Percentiles rank a stretch among this genome's conserved stretches.
These are phyloP conservation scores for Komagataea norvegica DNA, from an alignment of 1,139 yeast genomes.

Conservation along the genomic window DNA sequence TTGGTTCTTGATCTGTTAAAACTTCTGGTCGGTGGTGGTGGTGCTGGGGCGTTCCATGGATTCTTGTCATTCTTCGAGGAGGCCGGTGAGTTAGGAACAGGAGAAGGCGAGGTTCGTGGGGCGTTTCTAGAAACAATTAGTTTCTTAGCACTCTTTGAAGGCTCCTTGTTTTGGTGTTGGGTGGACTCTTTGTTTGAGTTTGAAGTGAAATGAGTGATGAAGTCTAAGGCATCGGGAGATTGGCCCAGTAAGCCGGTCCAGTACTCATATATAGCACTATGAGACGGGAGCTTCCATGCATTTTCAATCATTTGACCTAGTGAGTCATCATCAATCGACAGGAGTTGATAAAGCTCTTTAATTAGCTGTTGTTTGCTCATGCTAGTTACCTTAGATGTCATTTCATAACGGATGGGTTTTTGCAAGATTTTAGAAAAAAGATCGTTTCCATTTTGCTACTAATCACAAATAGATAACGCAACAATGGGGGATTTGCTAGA, in stretches of 20 bases:
- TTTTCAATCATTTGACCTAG: constrained; percentile 44
- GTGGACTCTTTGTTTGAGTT: constrained; percentile 4
- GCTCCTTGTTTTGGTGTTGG: constrained; percentile 4
- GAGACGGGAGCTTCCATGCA: constrained; percentile 38
- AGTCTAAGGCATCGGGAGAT: constrained; percentile 31
- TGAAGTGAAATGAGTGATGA: constrained; percentile 24
- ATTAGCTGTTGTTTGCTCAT: constrained; percentile 10
- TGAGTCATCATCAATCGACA: constrained; percentile 45
- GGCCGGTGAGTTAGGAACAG: too few relatives aligned
- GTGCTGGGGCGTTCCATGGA: constrained; percentile 17
- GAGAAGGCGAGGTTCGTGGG: constrained; percentile 1
- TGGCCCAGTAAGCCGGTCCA: constrained; percentile 52
- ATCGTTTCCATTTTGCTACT: too few relatives aligned
- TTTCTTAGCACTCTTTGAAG: too few relatives aligned
- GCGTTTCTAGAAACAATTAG: too few relatives aligned
- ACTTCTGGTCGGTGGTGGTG: constrained; percentile 24
- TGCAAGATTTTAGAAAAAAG: too few relatives aligned
- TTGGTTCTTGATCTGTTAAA: constrained; percentile 17
- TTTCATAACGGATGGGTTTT: too few relatives aligned
- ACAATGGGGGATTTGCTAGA: constrained; percentile 8
- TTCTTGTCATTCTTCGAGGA: constrained; percentile 2
- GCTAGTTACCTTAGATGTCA: background rate
- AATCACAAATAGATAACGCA: background rate
- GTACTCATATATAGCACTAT: constrained; percentile 43
- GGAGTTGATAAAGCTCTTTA: constrained; percentile 29